These are phyloP conservation scores for Linum tenue DNA, from an alignment of 345 rosid species.

Conservation along the genomic window DNA sequence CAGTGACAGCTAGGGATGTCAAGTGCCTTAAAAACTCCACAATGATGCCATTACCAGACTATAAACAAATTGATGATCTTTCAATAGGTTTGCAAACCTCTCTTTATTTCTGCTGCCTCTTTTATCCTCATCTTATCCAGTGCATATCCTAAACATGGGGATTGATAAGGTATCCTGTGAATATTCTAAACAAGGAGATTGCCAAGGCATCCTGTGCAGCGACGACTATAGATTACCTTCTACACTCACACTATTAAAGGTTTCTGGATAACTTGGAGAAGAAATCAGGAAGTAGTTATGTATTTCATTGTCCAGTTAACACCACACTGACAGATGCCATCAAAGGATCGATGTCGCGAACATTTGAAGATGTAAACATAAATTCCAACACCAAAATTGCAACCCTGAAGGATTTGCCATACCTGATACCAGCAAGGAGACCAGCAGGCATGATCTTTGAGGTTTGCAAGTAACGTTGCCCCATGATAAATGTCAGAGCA, in stretches of 20 bases:
- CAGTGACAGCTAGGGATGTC: too few relatives aligned
- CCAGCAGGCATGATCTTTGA: conserved; percentile 96
- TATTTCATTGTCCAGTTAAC: not conserved
- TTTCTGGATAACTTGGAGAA: too few relatives aligned
- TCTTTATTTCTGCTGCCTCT: not conserved
- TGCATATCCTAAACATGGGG: not conserved
- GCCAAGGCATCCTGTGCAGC: too few relatives aligned
- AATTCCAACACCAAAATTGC: not conserved
- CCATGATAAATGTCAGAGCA: conserved; percentile 66
- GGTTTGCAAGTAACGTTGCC: conserved; percentile 73
- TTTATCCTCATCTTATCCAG: not conserved
- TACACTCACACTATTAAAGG: too few relatives aligned
- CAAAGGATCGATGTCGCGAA: not conserved
- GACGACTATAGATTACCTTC: too few relatives aligned
- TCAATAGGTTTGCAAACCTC: too few relatives aligned
- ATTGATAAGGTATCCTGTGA: not conserved
- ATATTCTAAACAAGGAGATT: too few relatives aligned
- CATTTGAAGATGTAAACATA: not conserved
- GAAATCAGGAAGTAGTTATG: too few relatives aligned
- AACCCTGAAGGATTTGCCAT: conserved; percentile 2
- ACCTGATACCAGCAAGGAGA: conserved; percentile 81
- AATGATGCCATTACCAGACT: not conserved
- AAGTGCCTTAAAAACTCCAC: too few relatives aligned
- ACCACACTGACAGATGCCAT: not conserved
- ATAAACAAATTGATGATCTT: not conserved